Percentiles rank a stretch among this genome's conserved stretches.
Conservation (phyloP, 2,329 filamentous ascomycete species). For the Balansia obtecta region DNA sequence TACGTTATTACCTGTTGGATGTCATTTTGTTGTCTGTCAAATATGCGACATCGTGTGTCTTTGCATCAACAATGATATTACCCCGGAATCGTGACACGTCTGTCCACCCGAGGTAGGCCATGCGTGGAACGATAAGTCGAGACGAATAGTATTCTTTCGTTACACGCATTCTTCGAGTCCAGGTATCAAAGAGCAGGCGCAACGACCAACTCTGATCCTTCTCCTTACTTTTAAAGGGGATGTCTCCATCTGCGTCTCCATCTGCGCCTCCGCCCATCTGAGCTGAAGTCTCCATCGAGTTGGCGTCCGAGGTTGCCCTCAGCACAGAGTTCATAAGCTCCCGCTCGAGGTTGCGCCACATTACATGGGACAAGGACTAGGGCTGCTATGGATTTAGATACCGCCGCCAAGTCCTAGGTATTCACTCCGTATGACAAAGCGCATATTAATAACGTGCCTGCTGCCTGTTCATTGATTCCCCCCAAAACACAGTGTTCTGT, state of each 20-base stretch:
- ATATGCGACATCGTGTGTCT: background rate
- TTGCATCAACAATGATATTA: background rate
- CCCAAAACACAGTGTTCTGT: background rate
- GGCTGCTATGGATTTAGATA: background rate
- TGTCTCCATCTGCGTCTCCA: too few species aligned
- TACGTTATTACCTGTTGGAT: too few species aligned
- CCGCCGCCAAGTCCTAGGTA: background rate
- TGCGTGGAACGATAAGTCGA: background rate
- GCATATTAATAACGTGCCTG: too few species aligned
- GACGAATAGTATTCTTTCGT: too few species aligned
- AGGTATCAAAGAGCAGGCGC: too few species aligned
- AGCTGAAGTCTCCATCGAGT: background rate
- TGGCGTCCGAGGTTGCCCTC: background rate
- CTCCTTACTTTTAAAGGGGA: too few species aligned
- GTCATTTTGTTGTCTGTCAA: background rate
- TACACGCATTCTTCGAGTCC: too few species aligned
- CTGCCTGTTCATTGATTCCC: background rate
- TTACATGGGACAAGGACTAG: background rate
- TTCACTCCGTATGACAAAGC: too few species aligned
- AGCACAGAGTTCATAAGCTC: background rate
- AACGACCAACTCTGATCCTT: too few species aligned
- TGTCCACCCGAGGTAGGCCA: background rate
- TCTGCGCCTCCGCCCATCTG: background rate
- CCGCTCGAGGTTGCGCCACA: conserved; percentile 1
- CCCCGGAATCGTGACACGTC: background rate